Evolutionary conservation across 179 eudicot genomes (phyloP).

Genomic region (Drosera spatulata): DNA sequence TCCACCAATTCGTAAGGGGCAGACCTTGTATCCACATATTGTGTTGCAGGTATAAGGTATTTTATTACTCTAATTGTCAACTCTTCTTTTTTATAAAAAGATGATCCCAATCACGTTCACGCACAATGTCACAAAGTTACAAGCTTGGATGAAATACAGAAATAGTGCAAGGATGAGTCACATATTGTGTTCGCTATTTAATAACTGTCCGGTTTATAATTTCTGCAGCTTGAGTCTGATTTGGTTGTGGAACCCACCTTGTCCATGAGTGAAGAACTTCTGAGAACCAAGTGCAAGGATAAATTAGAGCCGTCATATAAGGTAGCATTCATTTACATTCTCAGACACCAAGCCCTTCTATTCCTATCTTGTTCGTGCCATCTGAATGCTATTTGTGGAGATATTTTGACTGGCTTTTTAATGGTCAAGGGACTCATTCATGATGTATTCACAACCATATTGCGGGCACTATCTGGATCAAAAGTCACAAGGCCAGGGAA

Average conservation of each 20-base stretch:
- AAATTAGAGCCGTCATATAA: slow-evolving; percentile 74
- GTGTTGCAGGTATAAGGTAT: slow-evolving; percentile 75
- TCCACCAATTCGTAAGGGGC: slow-evolving; percentile 98
- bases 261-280: slow-evolving; percentile 65
- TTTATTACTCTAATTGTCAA: too few species aligned
- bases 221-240: slow-evolving; percentile 88
- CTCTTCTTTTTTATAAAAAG: too few species aligned
- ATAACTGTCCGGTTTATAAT: slow-evolving; percentile 1
- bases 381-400: neutral
- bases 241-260: slow-evolving; percentile 60
- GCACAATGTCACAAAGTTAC: too few species aligned
- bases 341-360: too few species aligned
- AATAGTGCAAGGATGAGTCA: too few species aligned
- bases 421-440: slow-evolving; percentile 75
- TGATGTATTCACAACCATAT: slow-evolving; percentile 77
- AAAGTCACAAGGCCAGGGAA: slow-evolving; percentile 95
- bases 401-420: neutral
- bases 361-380: too few species aligned
- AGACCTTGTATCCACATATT: slow-evolving; percentile 93
- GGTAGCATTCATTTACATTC: slow-evolving; percentile 21
- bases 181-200: neutral
- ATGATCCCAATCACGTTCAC: too few species aligned
- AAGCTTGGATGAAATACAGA: too few species aligned
- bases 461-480: slow-evolving; percentile 89
- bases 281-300: slow-evolving; percentile 73